phyloP scores from a whole-genome alignment of 352 stramenopile genomes.

The Pythium rhizo-oryzae region DNA sequence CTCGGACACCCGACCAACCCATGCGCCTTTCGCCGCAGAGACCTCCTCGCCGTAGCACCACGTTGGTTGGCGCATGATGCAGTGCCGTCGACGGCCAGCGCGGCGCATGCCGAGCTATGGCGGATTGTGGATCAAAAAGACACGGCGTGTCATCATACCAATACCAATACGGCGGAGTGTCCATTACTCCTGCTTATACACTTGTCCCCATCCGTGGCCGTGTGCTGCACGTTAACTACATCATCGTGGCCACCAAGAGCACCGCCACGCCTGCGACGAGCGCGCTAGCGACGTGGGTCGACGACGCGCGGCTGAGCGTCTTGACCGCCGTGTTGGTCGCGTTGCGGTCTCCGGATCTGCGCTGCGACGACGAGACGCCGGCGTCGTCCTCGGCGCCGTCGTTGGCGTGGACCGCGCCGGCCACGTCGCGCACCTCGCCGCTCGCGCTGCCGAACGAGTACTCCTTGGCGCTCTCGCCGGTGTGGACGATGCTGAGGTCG shows the following conservation, averaged over 20 bases:
- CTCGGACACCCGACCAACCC: no score
- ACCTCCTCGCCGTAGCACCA: no score
- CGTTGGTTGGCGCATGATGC: no score
- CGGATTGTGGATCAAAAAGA: no score
- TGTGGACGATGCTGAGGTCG: conserved; percentile 50
- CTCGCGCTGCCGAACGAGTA: conserved; percentile 26
- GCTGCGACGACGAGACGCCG: no score
- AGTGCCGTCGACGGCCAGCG: no score
- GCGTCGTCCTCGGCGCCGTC: neutral
- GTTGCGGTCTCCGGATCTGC: neutral
- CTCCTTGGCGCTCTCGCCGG: conserved; percentile 15
- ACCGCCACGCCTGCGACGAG: neutral
- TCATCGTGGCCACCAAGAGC: neutral
- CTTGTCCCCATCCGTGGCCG: no score
- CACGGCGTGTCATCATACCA: no score
- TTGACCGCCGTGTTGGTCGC: conserved; percentile 3
- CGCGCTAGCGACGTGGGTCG: neutral
- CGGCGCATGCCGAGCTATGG: no score
- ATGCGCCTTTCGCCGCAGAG: no score
- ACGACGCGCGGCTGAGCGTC: neutral
- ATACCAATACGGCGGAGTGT: no score
- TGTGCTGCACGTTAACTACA: neutral
- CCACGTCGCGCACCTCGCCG: neutral
- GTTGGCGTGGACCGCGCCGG: conserved; percentile 22
- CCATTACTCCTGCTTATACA: no score